A percentile compares a stretch with the other conserved stretches of the same genome.
Conservation (phyloP, 257 asterid species). For the Lantana camara region DNA sequence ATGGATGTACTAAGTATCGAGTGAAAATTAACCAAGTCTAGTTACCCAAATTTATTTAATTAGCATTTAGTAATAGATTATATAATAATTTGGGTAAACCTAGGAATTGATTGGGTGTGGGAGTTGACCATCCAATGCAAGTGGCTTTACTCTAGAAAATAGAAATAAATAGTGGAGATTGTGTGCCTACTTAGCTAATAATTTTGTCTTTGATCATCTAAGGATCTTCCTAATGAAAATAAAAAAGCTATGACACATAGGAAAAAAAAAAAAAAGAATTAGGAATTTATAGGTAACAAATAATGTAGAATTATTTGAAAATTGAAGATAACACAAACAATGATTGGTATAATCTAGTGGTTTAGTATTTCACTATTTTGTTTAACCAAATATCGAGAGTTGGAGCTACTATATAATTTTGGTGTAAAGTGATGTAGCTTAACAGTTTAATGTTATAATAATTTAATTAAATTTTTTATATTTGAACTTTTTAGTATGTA, state of each 20-base stretch:
- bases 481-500: too few relatives aligned
- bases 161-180: background rate
- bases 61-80: slow-evolving; percentile 9
- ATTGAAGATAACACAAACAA: too few relatives aligned
- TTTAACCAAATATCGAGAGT: too few relatives aligned
- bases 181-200: background rate
- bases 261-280: too few relatives aligned
- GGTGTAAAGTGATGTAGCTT: too few relatives aligned
- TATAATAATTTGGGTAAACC: slow-evolving; percentile 18
- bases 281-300: too few relatives aligned
- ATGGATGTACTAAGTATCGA: background rate
- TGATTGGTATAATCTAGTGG: too few relatives aligned
- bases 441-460: too few relatives aligned
- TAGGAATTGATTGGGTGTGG: slow-evolving; percentile 18
- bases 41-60: slow-evolving; percentile 18
- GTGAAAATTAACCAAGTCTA: background rate
- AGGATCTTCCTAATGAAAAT: background rate
- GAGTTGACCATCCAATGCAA: slow-evolving; percentile 26
- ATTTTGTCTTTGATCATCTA: background rate
- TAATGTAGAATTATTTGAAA: too few relatives aligned
- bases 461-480: too few relatives aligned
- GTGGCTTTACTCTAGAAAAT: background rate
- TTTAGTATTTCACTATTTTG: background rate
- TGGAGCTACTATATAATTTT: too few relatives aligned
- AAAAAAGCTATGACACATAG: too few relatives aligned